phyloP scores from a whole-genome alignment of 2,329 filamentous ascomycete species.

The Aspergillus felis region DNA sequence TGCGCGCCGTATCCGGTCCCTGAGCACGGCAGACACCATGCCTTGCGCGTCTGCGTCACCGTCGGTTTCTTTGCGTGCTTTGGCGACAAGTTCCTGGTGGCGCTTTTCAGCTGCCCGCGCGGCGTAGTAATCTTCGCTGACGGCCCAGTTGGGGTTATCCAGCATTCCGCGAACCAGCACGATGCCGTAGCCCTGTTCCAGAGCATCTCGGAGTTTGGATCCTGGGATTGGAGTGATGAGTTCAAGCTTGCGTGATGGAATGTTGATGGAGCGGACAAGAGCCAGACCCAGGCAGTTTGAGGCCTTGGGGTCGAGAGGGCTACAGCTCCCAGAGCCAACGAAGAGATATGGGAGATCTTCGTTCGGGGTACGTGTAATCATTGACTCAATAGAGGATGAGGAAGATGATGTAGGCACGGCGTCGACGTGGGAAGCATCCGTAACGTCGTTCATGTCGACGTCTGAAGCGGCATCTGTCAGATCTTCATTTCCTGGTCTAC shows the following conservation, averaged over 20 bases:
- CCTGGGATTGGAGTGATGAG: slow-evolving; percentile 47
- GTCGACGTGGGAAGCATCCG: background rate
- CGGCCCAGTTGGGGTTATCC: slow-evolving; percentile 44
- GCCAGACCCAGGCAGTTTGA: slow-evolving; percentile 51
- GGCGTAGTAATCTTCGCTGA: slow-evolving; percentile 41
- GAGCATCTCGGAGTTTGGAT: slow-evolving; percentile 24
- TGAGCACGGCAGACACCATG: slow-evolving; percentile 23
- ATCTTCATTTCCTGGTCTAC: slow-evolving; percentile 7
- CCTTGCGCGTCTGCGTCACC: slow-evolving; percentile 13
- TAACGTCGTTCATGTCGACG: slow-evolving; percentile 16
- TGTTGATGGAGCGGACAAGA: slow-evolving; percentile 41
- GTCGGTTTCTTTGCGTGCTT: slow-evolving; percentile 14
- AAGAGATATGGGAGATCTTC: slow-evolving; percentile 51
- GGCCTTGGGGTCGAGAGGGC: slow-evolving; percentile 44
- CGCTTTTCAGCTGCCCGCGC: slow-evolving; percentile 35
- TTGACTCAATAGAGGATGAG: slow-evolving; percentile 10
- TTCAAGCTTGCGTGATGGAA: slow-evolving; percentile 38
- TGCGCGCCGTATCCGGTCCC: slow-evolving; percentile 33
- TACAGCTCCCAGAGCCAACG: slow-evolving; percentile 37
- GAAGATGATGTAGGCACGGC: slow-evolving; percentile 1
- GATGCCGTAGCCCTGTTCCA: slow-evolving; percentile 37
- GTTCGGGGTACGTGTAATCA: slow-evolving; percentile 39
- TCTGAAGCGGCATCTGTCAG: slow-evolving; percentile 14
- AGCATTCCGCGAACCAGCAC: slow-evolving; percentile 47
- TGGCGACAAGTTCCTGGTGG: slow-evolving; percentile 22